Evolutionary conservation across 2,329 filamentous ascomycete species (phyloP), one percentile per base, ranked within the genome.

Genomic region (Fusarium sacchari): DNA sequence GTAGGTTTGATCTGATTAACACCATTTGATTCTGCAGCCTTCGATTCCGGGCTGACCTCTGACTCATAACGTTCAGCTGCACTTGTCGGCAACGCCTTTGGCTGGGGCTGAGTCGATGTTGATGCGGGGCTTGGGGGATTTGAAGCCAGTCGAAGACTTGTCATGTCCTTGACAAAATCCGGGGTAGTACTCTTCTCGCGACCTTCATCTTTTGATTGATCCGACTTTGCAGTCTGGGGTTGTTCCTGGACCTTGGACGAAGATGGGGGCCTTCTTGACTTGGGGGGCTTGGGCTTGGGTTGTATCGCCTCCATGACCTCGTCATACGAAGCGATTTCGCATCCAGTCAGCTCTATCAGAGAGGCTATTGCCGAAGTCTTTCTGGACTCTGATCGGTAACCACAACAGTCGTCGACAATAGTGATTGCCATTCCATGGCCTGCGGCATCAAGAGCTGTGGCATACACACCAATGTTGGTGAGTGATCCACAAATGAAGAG

Each of bases 361-460:
- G 90, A 89, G 59, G 88, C 87, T 74, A 97, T 85, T 0, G 95
- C 93, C 72, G 89, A 86, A 49, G 89, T 85, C 76, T 97, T 94
- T 47, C 94, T 90, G 24, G 85, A 82, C 65, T 91, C 89, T 75
- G 86, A 91, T 52, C 94, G 90, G 78, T 92, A 97, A 17, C 95
- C 95, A 62, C 97, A 90, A 81, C 95, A 98, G 80, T 98, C 95
- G 59, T 96, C 92, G 43, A 98, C 85, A 18, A 98, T 85, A 10
- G 93, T 96, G 78, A 98, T 94, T n/a, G 90, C 87, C 78, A 97
- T 91, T 9, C 95, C 96, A 81, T 98, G 93, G 26, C 93, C 90
- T 4, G 94, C 95, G 17, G 96, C 96, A 79, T 98, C 96, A 71
- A 97, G 87, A 7, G 95, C 95, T 2, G 96, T 98, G 13, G 96